Evolutionary conservation across 2,329 filamentous ascomycete genomes (phyloP).

Genomic region (Trichoderma sp.): DNA sequence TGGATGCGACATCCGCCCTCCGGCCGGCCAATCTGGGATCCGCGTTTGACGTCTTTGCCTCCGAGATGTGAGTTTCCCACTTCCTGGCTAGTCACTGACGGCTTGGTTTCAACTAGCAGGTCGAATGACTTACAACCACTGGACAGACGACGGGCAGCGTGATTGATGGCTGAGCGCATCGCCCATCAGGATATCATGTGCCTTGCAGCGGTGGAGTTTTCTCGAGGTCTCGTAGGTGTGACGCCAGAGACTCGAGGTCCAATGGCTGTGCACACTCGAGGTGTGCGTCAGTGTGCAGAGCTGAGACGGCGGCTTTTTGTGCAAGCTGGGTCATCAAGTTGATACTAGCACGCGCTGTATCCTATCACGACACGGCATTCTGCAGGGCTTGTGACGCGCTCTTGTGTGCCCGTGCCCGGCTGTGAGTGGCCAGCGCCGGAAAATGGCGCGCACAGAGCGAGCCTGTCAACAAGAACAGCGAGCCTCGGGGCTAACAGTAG

Average conservation of each 20-base stretch:
- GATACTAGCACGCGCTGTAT: background rate
- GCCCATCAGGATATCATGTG: conserved; percentile 22
- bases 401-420: conserved; percentile 31
- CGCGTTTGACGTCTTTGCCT: background rate
- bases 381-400: conserved; percentile 38
- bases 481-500: background rate
- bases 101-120: background rate
- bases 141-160: background rate
- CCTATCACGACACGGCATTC: conserved; percentile 36
- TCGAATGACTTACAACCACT: conserved; percentile 11
- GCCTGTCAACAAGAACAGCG: background rate
- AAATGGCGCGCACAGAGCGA: conserved; percentile 22
- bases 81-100: conserved; percentile 10
- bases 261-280: conserved; percentile 22
- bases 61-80: background rate
- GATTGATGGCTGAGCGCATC: conserved; percentile 5
- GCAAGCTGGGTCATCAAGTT: conserved; percentile 23
- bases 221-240: conserved; percentile 17
- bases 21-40: conserved; percentile 2
- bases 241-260: conserved; percentile 8
- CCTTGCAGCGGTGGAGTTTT: conserved; percentile 24
- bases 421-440: conserved; percentile 22
- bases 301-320: conserved; percentile 24
- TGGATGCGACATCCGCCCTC: conserved; percentile 5
- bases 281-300: conserved; percentile 21